Conservation (phyloP, 352 stramenopile species). For the Pythium rishiriense region DNA sequence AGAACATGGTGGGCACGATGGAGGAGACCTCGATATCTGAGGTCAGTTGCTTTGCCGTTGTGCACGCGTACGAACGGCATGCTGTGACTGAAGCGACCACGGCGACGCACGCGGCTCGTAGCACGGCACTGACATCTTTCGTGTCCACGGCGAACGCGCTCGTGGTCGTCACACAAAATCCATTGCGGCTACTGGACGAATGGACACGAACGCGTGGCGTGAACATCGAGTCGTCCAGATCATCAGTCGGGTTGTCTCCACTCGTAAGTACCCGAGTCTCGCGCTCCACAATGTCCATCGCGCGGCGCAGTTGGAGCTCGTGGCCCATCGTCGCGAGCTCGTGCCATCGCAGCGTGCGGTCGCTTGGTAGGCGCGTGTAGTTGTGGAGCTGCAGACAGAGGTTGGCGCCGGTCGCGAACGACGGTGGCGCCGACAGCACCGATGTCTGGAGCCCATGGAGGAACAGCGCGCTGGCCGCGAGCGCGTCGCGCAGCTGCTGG, state of each 20-base stretch:
- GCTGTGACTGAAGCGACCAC: conserved; percentile 22
- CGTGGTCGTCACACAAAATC: conserved; percentile 22
- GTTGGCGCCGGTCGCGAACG: neutral
- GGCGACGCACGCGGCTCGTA: conserved; percentile 29
- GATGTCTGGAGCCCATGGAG: neutral
- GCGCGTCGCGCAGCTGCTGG: conserved; percentile 6
- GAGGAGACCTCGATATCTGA: conserved; percentile 21
- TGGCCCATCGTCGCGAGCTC: neutral
- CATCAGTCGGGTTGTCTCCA: neutral
- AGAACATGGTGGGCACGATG: conserved; percentile 29
- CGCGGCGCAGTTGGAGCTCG: neutral
- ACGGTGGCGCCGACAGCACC: neutral
- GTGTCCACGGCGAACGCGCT: conserved; percentile 41
- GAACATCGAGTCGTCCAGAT: neutral
- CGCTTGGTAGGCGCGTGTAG: conserved; percentile 1
- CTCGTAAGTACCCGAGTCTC: neutral
- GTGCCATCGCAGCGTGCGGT: conserved; percentile 1
- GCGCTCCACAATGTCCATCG: conserved; percentile 3
- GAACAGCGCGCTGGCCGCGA: neutral
- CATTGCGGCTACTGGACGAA: neutral
- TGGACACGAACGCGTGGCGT: neutral
- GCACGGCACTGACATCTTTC: conserved; percentile 24
- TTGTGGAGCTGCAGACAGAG: conserved; percentile 1
- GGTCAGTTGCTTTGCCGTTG: neutral
- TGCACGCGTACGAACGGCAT: conserved; percentile 1